Conservation (phyloP, 192 early-diverging fungal species). For the Podila epigama region DNA sequence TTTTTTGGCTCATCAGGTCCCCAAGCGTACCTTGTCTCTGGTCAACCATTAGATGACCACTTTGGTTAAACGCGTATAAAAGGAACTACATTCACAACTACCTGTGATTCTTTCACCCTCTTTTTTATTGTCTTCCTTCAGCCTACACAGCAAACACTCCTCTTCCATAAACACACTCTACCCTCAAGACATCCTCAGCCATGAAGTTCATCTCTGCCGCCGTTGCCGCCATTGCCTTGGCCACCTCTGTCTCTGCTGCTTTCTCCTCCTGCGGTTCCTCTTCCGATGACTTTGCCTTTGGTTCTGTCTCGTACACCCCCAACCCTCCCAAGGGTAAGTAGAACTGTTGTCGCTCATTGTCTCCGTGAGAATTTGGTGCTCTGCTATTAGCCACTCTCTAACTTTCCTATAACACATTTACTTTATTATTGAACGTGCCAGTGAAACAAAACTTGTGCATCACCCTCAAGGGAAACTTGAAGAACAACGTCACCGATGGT, state of each 20-base stretch:
- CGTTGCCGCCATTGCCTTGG: conserved; percentile 39
- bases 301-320: conserved; percentile 20
- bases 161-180: not conserved
- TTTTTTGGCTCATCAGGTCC: no score
- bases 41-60: no score
- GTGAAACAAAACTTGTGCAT: conserved; percentile 34
- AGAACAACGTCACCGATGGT: conserved; percentile 17
- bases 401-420: not conserved
- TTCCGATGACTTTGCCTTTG: conserved; percentile 9
- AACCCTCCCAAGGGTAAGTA: conserved; percentile 39
- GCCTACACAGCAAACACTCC: not conserved
- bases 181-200: conserved; percentile 1
- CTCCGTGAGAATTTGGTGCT: not conserved
- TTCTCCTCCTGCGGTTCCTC: conserved; percentile 44
- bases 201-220: conserved; percentile 43
- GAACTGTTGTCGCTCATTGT: no score
- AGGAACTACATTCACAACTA: not conserved
- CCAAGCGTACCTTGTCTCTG: no score
- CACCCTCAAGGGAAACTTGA: conserved; percentile 22
- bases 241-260: conserved; percentile 39
- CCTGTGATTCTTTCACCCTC: no score
- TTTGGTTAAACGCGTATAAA: not conserved
- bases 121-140: not conserved
- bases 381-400: not conserved
- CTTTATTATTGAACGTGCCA: not conserved